Base-by-base conservation (phyloP, 176 grass and related monocot genomes). In the Musa schizocarpa region DNA sequence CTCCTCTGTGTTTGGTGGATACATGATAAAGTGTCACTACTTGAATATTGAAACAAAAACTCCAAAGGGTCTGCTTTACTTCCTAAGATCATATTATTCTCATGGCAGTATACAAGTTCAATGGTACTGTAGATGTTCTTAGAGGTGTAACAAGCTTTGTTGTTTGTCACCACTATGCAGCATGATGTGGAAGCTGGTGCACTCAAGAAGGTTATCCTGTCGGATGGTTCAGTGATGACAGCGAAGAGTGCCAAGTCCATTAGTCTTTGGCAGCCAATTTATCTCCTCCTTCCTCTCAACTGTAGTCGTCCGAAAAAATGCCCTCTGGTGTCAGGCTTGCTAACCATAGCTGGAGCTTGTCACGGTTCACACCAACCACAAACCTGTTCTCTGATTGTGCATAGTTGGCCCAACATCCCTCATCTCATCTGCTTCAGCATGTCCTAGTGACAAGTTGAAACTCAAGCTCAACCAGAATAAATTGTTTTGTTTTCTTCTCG, bases 141-240 rank as follows among this genome's bases (percentile, higher is more conserved):
- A 43, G 34, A 43, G 34, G 5, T 4, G 5, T 43, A 43, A 43
- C 34, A 43, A 43, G 34, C 3, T 43, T 43, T 43, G 34, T 43
- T 43, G 34, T 43, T 43, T 43, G 34, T 43, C 8, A 48, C 70
- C 88, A 68, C 9, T 77, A 2, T 74, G 57, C 80, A 98, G 94
- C 90, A 93, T 82, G 94, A 98, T 50, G 94, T 98, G 27, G 94
- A 98, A 9, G 90, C 94, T 55, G 90, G 94, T 81, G 76, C 75
- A 14, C 75, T 98, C 80, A 93, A 98, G 85, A 98, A 93, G 84
- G 88, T 98, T 67, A 80, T 98, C 69, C 82, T 93, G 0, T 90
- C 90, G 49, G 94, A 98, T 82, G 94, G 94, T 63, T 90, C 88
- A 0, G 94, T 86, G 48, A 88, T 98, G 29, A 93, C 90, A 61